A percentile compares a stretch with the other conserved stretches of the same genome.
phyloP scores from a whole-genome alignment of 208 protist species.

The Leishmania gerbilli region DNA sequence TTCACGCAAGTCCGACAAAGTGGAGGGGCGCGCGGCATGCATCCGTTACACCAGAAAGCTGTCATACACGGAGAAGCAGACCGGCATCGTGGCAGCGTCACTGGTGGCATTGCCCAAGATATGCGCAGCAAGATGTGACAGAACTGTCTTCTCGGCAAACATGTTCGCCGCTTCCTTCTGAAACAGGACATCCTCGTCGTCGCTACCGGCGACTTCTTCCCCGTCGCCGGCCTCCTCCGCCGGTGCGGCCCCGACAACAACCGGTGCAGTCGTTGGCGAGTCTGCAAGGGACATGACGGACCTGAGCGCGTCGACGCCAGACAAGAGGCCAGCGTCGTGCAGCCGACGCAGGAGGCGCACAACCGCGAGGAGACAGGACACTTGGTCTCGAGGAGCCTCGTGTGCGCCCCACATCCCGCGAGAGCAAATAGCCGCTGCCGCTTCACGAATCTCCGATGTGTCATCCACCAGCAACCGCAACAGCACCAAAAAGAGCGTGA shows the following conservation, averaged over 20 bases:
- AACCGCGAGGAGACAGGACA: constrained; percentile 57
- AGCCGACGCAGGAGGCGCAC: constrained; percentile 39
- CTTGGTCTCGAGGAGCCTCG: constrained; percentile 46
- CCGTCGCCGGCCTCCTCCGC: constrained; percentile 9
- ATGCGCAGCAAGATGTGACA: constrained; percentile 44
- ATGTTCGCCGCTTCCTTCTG: constrained; percentile 87
- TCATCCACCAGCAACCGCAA: constrained; percentile 82
- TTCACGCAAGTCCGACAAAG: not conserved
- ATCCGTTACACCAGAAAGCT: constrained; percentile 3
- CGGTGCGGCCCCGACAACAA: not conserved
- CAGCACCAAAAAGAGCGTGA: constrained; percentile 52
- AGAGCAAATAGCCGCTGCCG: constrained; percentile 36
- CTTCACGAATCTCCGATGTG: constrained; percentile 58
- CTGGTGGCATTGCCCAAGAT: constrained; percentile 19
- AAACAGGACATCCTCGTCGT: constrained; percentile 79
- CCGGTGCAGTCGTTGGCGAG: not conserved
- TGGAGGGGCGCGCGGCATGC: not conserved
- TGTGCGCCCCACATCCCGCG: constrained; percentile 18
- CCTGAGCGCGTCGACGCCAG: not conserved
- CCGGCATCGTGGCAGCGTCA: not conserved
- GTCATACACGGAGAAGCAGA: constrained; percentile 21
- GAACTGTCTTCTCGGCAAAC: constrained; percentile 68
- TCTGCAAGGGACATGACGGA: not conserved
- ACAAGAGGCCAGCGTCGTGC: constrained; percentile 8
- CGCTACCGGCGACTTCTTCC: constrained; percentile 12